Evolutionary conservation across 768 basidiomycete species (phyloP).

Genomic region (Postia placenta): DNA sequence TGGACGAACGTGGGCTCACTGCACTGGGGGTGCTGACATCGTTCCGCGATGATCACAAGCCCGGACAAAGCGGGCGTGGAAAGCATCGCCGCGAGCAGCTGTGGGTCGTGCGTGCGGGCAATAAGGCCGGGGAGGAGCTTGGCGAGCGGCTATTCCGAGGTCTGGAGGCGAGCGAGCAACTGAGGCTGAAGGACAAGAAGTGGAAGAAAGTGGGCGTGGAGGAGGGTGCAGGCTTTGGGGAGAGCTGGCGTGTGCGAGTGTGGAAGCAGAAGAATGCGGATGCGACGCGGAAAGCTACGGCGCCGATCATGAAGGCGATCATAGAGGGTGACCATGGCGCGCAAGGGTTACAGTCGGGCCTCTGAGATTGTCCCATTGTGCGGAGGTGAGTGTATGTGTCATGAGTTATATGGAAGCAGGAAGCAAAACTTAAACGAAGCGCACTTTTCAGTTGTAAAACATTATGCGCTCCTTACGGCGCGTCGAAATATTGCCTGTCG

Average conservation of each 20-base stretch:
- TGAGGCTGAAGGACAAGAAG: conserved; percentile 42
- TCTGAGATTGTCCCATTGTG: too few relatives aligned
- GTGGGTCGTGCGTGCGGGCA: conserved; percentile 48
- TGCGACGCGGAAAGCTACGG: conserved; percentile 60
- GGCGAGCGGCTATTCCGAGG: conserved; percentile 49
- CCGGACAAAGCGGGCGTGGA: conserved; percentile 38
- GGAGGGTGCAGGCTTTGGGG: conserved; percentile 27
- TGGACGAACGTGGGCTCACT: conserved; percentile 55
- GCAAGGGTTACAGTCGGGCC: too few relatives aligned
- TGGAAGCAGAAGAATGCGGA: conserved; percentile 63
- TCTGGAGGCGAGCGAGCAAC: conserved; percentile 47
- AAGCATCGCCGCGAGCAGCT: conserved; percentile 65
- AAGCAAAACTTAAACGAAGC: too few relatives aligned
- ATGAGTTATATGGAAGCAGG: too few relatives aligned
- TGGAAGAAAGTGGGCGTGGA: conserved; percentile 18
- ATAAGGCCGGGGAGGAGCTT: conserved; percentile 28
- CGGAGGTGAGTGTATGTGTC: too few relatives aligned
- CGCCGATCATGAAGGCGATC: conserved; percentile 58
- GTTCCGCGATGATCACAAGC: conserved; percentile 40
- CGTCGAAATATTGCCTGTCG: too few relatives aligned
- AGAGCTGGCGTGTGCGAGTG: conserved; percentile 31
- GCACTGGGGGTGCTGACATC: conserved; percentile 79
- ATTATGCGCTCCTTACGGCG: too few relatives aligned
- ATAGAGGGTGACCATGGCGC: conserved; percentile 34
- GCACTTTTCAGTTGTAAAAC: too few relatives aligned